Conservation (phyloP, 495 filamentous ascomycete genomes). For the Annulohypoxylon bovei region DNA sequence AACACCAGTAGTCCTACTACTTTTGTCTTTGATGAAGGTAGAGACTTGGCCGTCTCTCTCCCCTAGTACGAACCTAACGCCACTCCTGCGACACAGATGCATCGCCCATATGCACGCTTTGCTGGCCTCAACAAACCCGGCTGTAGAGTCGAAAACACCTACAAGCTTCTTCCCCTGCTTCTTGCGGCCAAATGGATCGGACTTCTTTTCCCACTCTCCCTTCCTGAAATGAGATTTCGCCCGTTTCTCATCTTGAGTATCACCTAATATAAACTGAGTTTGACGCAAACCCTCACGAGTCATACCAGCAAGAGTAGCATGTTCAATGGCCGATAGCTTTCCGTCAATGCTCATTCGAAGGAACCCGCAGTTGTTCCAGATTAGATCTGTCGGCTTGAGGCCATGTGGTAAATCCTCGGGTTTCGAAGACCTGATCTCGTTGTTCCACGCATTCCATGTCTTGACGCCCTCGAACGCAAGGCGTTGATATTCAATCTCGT, state of each 20-base stretch:
- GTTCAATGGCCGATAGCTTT: constrained; percentile 9
- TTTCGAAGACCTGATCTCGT: constrained; percentile 33
- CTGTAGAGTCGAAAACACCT: constrained; percentile 50
- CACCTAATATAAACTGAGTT: constrained; percentile 44
- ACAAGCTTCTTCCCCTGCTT: constrained; percentile 23
- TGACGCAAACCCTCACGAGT: constrained; percentile 10
- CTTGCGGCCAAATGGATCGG: constrained; percentile 21
- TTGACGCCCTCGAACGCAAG: constrained; percentile 50
- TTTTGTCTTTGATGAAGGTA: constrained; percentile 21
- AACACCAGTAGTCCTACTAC: constrained; percentile 35
- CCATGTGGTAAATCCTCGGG: constrained; percentile 9
- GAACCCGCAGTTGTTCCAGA: constrained; percentile 26
- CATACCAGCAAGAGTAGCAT: constrained; percentile 12
- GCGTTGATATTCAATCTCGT: constrained; percentile 50
- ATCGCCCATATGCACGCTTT: constrained; percentile 53
- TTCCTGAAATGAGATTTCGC: constrained; percentile 43
- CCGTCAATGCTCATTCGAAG: constrained; percentile 24
- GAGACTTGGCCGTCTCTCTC: constrained; percentile 17
- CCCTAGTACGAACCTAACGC: constrained; percentile 48
- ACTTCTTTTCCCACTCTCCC: constrained; percentile 28
- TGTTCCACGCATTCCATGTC: constrained; percentile 54
- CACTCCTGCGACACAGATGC: constrained; percentile 44
- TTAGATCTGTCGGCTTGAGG: constrained; percentile 30
- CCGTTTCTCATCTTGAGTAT: constrained; percentile 41
- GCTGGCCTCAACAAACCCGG: constrained; percentile 51